phyloP scores from a whole-genome alignment of 1,139 yeast species.

The Hanseniaspora gamundiae region DNA sequence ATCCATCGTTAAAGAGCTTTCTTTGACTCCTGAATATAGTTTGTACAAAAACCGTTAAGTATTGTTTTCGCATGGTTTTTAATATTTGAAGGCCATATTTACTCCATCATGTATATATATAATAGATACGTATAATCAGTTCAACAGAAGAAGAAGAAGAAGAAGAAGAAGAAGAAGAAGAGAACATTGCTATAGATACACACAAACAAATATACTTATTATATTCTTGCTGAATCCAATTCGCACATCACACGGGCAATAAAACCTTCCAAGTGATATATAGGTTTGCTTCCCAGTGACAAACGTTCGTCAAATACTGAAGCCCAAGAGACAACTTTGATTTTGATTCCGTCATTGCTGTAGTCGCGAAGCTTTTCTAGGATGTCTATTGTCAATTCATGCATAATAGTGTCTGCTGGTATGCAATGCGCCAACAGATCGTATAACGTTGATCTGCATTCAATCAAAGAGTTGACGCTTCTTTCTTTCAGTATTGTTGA shows the following conservation, averaged over 20 bases:
- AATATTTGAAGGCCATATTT: no score
- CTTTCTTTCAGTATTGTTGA: conserved; percentile 45
- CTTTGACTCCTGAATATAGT: conserved; percentile 40
- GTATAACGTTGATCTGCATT: conserved; percentile 63
- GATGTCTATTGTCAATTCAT: conserved; percentile 50
- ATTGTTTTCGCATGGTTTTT: no score
- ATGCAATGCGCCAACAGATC: conserved; percentile 88
- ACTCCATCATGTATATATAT: no score
- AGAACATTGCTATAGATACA: not conserved
- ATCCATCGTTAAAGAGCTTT: conserved; percentile 36
- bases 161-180: not conserved
- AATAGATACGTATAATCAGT: no score
- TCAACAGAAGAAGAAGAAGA: not conserved
- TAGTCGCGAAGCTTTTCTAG: conserved; percentile 28
- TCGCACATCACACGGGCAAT: conserved; percentile 68
- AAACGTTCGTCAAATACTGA: conserved; percentile 79
- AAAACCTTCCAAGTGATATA: conserved; percentile 91
- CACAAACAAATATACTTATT: not conserved
- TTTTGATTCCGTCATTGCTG: conserved; percentile 9
- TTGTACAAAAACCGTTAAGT: conserved; percentile 47
- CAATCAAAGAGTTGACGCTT: conserved; percentile 61
- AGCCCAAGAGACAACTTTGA: conserved; percentile 50
- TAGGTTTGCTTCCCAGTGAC: conserved; percentile 75
- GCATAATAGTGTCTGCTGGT: conserved; percentile 70
- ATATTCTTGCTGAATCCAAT: conserved; percentile 9